Percentiles rank a stretch among this genome's conserved stretches.
phyloP scores from a whole-genome alignment of 352 stramenopile species.

The Phytophthora brassicae region DNA sequence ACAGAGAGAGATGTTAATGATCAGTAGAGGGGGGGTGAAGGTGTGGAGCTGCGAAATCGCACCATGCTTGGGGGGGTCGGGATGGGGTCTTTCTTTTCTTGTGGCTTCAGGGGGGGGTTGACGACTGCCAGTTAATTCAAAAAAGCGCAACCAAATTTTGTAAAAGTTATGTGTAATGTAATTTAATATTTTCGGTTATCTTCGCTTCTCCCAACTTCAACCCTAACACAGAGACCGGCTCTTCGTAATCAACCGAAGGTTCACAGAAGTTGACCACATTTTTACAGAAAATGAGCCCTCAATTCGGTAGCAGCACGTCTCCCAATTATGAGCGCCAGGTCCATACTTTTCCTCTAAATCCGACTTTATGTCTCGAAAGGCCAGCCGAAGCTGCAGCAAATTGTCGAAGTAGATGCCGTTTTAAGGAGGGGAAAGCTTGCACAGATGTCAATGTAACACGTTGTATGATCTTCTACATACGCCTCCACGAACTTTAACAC shows the following conservation, averaged over 20 bases:
- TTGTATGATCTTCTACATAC: background rate
- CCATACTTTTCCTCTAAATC: background rate
- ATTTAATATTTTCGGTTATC: too few relatives aligned
- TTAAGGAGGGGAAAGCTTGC: background rate
- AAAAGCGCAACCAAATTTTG: background rate
- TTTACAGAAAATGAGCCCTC: too few relatives aligned
- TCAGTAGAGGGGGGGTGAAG: background rate
- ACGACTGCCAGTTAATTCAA: background rate
- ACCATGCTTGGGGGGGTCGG: background rate
- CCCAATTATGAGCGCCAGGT: background rate
- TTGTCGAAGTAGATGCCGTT: background rate
- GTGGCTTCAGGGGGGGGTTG: background rate
- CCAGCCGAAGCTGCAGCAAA: background rate
- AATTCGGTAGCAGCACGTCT: too few relatives aligned
- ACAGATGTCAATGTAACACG: constrained; percentile 9
- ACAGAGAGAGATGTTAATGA: background rate
- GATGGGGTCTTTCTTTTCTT: too few relatives aligned
- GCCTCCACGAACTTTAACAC: background rate
- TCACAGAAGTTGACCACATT: too few relatives aligned
- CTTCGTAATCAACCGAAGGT: too few relatives aligned
- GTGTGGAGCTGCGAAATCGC: background rate
- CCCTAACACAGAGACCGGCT: too few relatives aligned
- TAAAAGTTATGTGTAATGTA: background rate
- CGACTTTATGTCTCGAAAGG: background rate
- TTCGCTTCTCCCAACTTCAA: too few relatives aligned